Evolutionary conservation across 129 eudicot species (phyloP).

Genomic region (Rutidosis leptorrhynchoides): DNA sequence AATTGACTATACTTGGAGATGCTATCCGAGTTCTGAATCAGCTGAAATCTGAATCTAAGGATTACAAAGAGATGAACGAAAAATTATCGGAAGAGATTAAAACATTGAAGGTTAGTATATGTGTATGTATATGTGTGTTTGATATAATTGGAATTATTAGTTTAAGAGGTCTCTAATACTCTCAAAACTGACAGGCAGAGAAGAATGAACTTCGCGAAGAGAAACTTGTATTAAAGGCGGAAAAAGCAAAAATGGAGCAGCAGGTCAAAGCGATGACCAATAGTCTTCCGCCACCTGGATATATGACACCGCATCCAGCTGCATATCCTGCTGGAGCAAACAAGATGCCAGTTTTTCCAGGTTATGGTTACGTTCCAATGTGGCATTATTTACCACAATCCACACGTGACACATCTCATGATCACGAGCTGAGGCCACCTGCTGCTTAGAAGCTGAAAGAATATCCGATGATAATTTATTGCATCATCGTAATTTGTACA

Average conservation of each 20-base stretch:
- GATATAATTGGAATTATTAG: not conserved
- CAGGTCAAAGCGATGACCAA: constrained; percentile 59
- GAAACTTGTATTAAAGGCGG: constrained; percentile 63
- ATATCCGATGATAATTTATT: constrained; percentile 13
- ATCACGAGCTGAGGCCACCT: constrained; percentile 93
- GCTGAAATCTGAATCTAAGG: constrained; percentile 63
- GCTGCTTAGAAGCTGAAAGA: constrained; percentile 52
- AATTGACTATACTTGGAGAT: constrained; percentile 69
- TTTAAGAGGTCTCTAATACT: not conserved
- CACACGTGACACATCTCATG: constrained; percentile 67
- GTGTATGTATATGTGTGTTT: not conserved
- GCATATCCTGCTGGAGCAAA: constrained; percentile 51
- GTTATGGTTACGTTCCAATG: constrained; percentile 75
- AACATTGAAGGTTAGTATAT: constrained; percentile 59
- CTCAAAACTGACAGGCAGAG: constrained; percentile 61
- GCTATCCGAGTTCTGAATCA: constrained; percentile 74
- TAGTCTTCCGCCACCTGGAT: constrained; percentile 47
- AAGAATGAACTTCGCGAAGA: constrained; percentile 96
- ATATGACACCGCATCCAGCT: constrained; percentile 54
- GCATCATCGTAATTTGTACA: constrained; percentile 27
- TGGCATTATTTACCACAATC: constrained; percentile 74
- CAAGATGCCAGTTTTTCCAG: constrained; percentile 72
- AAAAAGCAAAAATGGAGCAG: constrained; percentile 69
- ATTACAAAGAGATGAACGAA: constrained; percentile 55
- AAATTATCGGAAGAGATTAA: constrained; percentile 72